Evolutionary conservation across 306 rosid genomes (phyloP).

Genomic region (Vachellia collinsii): DNA sequence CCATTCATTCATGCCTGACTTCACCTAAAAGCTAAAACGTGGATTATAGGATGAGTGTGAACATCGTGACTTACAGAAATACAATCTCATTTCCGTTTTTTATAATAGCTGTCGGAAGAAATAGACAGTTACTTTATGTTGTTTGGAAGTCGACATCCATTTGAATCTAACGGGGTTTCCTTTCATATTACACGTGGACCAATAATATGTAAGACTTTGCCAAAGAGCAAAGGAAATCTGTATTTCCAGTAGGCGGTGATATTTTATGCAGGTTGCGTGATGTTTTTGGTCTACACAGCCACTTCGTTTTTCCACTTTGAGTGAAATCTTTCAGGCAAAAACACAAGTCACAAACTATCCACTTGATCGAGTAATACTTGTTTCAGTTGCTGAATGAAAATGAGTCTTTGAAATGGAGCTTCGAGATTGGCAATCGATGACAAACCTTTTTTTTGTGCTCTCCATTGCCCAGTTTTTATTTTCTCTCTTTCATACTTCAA

Average conservation of each 20-base stretch:
- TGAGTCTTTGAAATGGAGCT: constrained; percentile 15
- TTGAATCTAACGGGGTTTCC: neutral
- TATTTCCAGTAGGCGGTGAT: neutral
- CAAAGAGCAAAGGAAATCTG: neutral
- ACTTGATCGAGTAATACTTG: constrained; percentile 1
- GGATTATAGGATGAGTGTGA: neutral
- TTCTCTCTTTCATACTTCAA: neutral
- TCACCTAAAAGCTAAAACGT: neutral
- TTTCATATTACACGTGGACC: neutral
- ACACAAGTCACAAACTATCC: neutral
- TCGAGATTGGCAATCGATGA: constrained; percentile 20
- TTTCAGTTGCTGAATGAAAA: neutral
- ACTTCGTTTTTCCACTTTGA: neutral
- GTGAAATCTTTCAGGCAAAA: neutral
- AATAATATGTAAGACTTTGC: neutral
- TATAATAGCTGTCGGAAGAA: constrained; percentile 7
- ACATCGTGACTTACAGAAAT: neutral
- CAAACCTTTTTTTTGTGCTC: neutral
- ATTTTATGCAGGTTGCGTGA: constrained; percentile 11
- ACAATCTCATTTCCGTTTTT: constrained; percentile 4
- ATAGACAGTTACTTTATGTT: neutral
- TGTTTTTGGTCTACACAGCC: neutral
- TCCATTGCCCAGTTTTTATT: constrained; percentile 30
- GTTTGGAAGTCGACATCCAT: neutral
- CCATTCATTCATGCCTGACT: neutral